Conservation (phyloP, 495 filamentous ascomycete species). For the Penicillium salamii region DNA sequence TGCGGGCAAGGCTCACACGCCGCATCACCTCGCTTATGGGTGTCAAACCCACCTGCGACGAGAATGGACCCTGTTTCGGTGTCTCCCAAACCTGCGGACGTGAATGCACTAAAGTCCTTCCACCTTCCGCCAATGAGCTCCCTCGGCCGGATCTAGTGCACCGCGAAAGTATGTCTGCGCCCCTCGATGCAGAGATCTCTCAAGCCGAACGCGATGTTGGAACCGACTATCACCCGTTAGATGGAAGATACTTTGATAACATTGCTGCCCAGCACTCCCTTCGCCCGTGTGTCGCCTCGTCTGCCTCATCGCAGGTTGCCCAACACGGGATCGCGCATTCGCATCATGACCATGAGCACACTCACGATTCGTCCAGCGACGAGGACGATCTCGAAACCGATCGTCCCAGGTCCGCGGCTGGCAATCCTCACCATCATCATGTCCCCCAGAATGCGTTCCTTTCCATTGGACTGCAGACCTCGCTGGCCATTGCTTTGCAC, state of each 20-base stretch:
- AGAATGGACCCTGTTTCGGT: conserved; percentile 74
- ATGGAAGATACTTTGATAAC: conserved; percentile 17
- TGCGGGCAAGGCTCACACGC: conserved; percentile 38
- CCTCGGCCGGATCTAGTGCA: conserved; percentile 6
- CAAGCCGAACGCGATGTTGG: not conserved
- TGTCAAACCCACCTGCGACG: conserved; percentile 67
- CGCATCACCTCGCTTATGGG: conserved; percentile 63
- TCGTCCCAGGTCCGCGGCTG: conserved; percentile 22
- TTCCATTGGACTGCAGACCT: conserved; percentile 88
- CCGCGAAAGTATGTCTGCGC: conserved; percentile 16
- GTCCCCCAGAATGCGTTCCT: conserved; percentile 94
- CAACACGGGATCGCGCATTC: not conserved
- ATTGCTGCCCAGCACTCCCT: conserved; percentile 11
- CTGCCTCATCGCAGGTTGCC: conserved; percentile 9
- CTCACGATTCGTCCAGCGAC: conserved; percentile 3
- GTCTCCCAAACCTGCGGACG: conserved; percentile 82
- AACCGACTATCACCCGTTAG: conserved; percentile 2
- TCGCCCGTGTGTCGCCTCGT: conserved; percentile 7
- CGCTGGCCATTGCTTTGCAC: conserved; percentile 90
- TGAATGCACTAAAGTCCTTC: conserved; percentile 59
- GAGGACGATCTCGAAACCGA: conserved; percentile 25
- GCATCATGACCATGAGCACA: conserved; percentile 1
- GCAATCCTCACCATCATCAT: conserved; percentile 81
- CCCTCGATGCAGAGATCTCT: conserved; percentile 5
- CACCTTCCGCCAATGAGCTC: conserved; percentile 9